Conservation (phyloP, 345 rosid species). For the Citrus mangshanensis region DNA sequence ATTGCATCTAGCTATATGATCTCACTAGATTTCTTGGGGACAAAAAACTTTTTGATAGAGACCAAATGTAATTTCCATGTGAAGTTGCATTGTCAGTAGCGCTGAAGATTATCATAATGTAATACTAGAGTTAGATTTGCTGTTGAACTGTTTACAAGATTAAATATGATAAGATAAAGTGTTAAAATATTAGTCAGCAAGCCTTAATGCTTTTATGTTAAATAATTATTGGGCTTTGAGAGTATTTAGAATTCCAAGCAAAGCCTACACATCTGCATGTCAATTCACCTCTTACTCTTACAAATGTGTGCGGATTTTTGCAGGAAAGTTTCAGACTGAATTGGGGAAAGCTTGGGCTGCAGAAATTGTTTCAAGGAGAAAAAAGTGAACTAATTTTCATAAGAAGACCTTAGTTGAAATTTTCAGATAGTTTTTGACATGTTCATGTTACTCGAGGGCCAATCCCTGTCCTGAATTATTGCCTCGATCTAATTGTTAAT, state of each 20-base stretch:
- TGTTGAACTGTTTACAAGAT: neutral
- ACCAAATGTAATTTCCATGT: neutral
- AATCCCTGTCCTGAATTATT: neutral
- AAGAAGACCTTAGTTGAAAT: neutral
- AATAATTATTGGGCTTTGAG: no score
- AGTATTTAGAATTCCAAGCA: neutral
- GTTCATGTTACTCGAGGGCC: neutral
- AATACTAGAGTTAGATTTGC: neutral
- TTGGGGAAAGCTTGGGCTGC: conserved; percentile 87
- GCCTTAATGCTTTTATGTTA: no score
- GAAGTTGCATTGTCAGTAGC: neutral
- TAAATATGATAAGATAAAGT: neutral
- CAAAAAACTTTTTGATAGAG: neutral
- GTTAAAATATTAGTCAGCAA: neutral
- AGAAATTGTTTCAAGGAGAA: conserved; percentile 77
- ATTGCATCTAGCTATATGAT: neutral
- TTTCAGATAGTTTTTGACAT: neutral
- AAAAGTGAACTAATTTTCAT: conserved; percentile 21
- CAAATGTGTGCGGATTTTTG: neutral
- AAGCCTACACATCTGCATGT: neutral
- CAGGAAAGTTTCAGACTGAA: conserved; percentile 88
- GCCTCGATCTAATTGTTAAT: neutral
- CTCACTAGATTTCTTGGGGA: neutral
- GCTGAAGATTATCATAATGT: neutral
- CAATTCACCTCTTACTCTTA: neutral